Percentiles rank a stretch among this genome's conserved stretches.
Conservation (phyloP, 2,329 filamentous ascomycete species). For the Lachnellula subtilissima region DNA sequence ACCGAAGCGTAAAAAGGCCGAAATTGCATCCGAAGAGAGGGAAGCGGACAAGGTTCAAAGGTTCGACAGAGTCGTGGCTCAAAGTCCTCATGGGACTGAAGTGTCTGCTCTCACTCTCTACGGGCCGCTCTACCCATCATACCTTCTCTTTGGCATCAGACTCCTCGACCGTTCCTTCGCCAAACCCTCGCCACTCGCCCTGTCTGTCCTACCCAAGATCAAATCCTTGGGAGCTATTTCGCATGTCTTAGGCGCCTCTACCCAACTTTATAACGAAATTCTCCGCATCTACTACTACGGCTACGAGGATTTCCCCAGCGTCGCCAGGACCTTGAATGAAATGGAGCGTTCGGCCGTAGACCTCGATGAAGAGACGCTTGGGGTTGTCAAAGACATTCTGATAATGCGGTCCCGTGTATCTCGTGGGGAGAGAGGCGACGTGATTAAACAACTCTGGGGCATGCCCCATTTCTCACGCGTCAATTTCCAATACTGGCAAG, state of each 20-base stretch:
- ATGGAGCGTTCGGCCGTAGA: constrained; percentile 31
- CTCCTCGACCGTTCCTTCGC: constrained; percentile 54
- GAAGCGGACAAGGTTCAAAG: background rate
- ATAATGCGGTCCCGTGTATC: constrained; percentile 14
- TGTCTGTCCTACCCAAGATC: constrained; percentile 61
- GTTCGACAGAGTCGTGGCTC: background rate
- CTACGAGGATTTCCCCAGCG: constrained; percentile 45
- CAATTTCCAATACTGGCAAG: constrained; percentile 21
- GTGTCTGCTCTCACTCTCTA: constrained; percentile 45
- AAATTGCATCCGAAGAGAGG: background rate
- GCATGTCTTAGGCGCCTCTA: constrained; percentile 67
- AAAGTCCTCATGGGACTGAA: background rate
- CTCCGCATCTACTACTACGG: constrained; percentile 57
- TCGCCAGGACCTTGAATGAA: constrained; percentile 24
- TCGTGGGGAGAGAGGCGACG: constrained; percentile 15
- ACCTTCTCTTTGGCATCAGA: constrained; percentile 52
- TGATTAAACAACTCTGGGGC: constrained; percentile 22
- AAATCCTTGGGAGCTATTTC: constrained; percentile 64
- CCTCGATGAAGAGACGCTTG: constrained; percentile 28
- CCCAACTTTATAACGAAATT: constrained; percentile 64
- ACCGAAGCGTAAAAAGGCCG: constrained; percentile 1
- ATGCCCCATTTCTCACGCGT: constrained; percentile 27
- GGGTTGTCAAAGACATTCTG: constrained; percentile 23
- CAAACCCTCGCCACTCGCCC: constrained; percentile 52
- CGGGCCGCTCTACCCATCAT: constrained; percentile 60